Base-by-base conservation (phyloP, 176 grass and related monocot genomes). In the Lolium multiflorum region DNA sequence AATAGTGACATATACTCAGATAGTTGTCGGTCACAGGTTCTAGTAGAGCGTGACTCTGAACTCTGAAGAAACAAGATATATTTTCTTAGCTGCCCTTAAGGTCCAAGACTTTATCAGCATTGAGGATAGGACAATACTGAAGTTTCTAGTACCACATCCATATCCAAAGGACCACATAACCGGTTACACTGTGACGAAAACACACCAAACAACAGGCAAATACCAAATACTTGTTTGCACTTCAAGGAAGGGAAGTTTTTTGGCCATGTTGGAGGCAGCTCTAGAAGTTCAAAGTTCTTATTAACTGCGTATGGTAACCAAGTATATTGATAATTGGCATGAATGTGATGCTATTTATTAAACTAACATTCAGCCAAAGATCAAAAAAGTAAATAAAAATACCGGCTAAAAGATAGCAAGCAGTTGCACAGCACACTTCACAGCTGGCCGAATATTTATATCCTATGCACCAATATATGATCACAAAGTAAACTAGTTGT, bases 361-460 rank as follows among this genome's bases (percentile, higher is more conserved):
- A 50, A 47, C 16, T 51, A 84, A 21, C 21, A 74, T n/a, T 17
- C 18, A 82, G 4, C 15, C 79, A 87, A 81, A 52, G 43, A 73
- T 57, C 21, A 67, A 12, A 82, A 10, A 81, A 76, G 18, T 72
- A 65, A n/a, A 81, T 73, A 66, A 87, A 22, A 87, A 24, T 7
- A 49, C 25, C 41, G 5, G 12, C 20, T 51, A 76, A 7, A 66
- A 50, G 13, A 61, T 12, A 25, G 43, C 31, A 81, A 63, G 1
- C 79, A 64, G 28, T 38, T 39, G 47, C 38, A 22, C 54, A 61
- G 3, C 35, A 9, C 0, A 77, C 52, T 26, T 49, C 14, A 59
- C n/a, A 44, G 55, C 11, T n/a, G 51, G 71, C 54, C 35, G 21
- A 50, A 15, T 7, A 82, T 39, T 62, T 39, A 44, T 43, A 44